Conservation (phyloP, 176 grass and related monocot genomes). For the Elymus sibiricus region DNA sequence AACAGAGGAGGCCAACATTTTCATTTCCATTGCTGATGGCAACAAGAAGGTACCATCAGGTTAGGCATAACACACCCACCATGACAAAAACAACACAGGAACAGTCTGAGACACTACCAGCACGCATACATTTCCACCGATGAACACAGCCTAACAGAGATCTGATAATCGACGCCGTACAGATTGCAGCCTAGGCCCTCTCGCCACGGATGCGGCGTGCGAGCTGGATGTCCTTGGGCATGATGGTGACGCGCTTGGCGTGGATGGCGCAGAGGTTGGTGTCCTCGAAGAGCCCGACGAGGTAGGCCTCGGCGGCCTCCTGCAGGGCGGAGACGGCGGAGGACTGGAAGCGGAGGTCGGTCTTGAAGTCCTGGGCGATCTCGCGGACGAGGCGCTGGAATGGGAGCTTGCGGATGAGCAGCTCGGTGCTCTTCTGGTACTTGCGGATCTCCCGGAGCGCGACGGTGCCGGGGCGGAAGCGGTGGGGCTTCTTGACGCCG, state of each 20-base stretch:
- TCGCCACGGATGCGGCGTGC: neutral
- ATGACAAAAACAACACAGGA: too few relatives aligned
- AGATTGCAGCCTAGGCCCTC: neutral
- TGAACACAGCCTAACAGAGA: neutral
- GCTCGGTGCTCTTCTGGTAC: conserved; percentile 82
- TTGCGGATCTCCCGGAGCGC: conserved; percentile 70
- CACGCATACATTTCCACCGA: too few relatives aligned
- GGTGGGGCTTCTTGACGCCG: conserved; percentile 69
- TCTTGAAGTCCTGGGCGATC: conserved; percentile 78
- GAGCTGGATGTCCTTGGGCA: neutral
- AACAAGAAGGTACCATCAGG: too few relatives aligned
- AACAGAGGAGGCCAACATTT: too few relatives aligned
- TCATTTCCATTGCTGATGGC: too few relatives aligned
- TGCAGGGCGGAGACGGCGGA: conserved; percentile 33
- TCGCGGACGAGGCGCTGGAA: conserved; percentile 63
- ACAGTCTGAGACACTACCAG: too few relatives aligned
- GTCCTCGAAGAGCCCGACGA: neutral
- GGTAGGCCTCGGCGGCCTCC: neutral
- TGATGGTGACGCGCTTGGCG: neutral
- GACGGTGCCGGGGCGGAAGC: conserved; percentile 65
- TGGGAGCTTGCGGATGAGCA: conserved; percentile 71
- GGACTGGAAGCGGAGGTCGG: conserved; percentile 66
- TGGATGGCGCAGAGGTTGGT: neutral
- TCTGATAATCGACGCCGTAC: too few relatives aligned
- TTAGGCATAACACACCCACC: too few relatives aligned